Evolutionary conservation across 257 asterid species (phyloP), one percentile per base, ranked within the genome.

Genomic region (Nicotiana attenuata): DNA sequence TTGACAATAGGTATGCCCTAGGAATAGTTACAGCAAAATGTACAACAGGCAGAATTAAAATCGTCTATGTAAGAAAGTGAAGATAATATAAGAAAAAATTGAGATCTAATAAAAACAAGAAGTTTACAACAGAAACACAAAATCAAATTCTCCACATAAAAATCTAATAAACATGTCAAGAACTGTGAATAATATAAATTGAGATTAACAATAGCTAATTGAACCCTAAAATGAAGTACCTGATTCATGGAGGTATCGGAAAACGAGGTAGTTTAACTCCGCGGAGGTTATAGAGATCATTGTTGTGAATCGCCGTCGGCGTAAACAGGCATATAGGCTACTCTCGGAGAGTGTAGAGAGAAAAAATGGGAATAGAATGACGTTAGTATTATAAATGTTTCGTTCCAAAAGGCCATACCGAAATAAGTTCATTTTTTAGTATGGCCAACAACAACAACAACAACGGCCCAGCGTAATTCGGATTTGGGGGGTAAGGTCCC

Each of bases 201-300:
- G 41, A 33, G 29, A 17, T 67, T 56, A 56, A n/a, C 63, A 5
- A 56, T 56, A 17, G 63, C 11, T 56, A 56, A 9, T 67, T 35
- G 76, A 67, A 67, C 17, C 29, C 76, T 10, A 67, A 33, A 67
- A 67, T 29, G 55, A 24, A 11, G 15, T 60, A 95, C 99, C 97
- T 81, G 97, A 95, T 91, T 95, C 98, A 84, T 89, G 92, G 31
- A 93, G 94, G 81, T 95, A 93, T 20, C 98, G 97, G 86, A 93
- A 95, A 87, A 95, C 85, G 56, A 95, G 93, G 87, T 89, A 95
- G 86, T 95, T 93, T 83, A 95, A 78, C 87, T 91, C 94, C 66
- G 85, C 80, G 45, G 97, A 93, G 77, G 97, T 91, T 53, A 95
- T 63, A 77, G 97, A 85, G 26, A 85, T 76, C 97, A 90, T 93